phyloP scores from a whole-genome alignment of 2,329 filamentous ascomycete species.

The Emergomyces africanus region DNA sequence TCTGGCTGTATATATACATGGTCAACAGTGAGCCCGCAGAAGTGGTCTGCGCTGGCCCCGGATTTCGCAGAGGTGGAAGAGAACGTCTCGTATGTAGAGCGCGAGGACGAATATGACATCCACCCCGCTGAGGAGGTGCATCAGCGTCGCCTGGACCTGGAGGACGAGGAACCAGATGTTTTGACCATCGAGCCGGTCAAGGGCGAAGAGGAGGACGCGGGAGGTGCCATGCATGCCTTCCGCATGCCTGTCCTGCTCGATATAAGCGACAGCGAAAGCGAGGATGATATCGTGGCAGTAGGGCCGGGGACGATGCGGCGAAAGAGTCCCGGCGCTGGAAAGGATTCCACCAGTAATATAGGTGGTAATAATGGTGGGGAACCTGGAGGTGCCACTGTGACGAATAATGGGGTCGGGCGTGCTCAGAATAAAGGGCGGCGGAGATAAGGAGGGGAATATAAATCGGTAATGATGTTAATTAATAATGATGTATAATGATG shows the following conservation, averaged over 20 bases:
- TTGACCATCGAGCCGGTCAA: constrained; percentile 60
- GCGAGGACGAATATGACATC: constrained; percentile 96
- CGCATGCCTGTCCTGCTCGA: constrained; percentile 89
- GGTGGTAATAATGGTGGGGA: constrained; percentile 17
- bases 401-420: constrained; percentile 7
- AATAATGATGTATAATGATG: neutral
- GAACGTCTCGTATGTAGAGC: constrained; percentile 92
- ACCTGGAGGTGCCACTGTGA: constrained; percentile 9
- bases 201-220: constrained; percentile 39
- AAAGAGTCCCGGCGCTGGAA: constrained; percentile 60
- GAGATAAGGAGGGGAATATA: constrained; percentile 13
- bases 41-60: constrained; percentile 92
- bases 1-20: constrained; percentile 90
- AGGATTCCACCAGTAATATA: constrained; percentile 47
- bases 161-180: constrained; percentile 90
- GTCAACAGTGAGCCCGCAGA: constrained; percentile 88
- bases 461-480: no score
- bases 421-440: constrained; percentile 19
- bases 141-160: constrained; percentile 74
- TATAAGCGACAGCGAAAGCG: constrained; percentile 85
- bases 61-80: constrained; percentile 98
- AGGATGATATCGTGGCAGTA: constrained; percentile 65
- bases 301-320: constrained; percentile 73
- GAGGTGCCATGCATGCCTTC: constrained; percentile 49
- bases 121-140: constrained; percentile 91